Base-by-base conservation (phyloP, 495 filamentous ascomycete species). In the Cudoniella acicularis region DNA sequence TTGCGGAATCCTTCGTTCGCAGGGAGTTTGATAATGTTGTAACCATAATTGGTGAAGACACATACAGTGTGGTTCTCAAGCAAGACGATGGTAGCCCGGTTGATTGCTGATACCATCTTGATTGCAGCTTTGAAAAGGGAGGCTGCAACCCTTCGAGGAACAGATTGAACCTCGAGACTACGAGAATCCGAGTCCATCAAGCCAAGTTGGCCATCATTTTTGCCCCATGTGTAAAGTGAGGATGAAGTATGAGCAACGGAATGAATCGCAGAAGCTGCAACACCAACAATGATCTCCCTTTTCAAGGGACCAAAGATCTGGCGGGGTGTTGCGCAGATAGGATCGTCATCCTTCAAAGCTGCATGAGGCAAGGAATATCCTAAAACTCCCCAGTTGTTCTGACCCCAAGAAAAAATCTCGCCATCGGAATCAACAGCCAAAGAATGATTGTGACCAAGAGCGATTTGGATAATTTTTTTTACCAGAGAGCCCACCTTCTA, bases 161-260 rank as follows among this genome's bases (percentile, higher is more conserved):
- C 87, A 11, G 79, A 78, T 69, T 98, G 94, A 17, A 83, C 74
- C 57, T 92, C 89, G 16, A 96, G 83, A 0, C 92, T 96, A 18
- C 90, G 85, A 41, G 95, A 91, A 71, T 98, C 93, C 11, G 94
- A 92, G 68, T 96, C 95, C 67, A 97, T 88, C 45, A 98, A 76
- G 2, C 94, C 95, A 48, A 98, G 81, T 64, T 98, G 94, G 21
- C 94, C 94, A 62, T 95, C 84, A 63, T 98, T 98, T 71, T 94
- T 96, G 18, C 94, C 94, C 77, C 95, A 98, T 3, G 90, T 96
- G 68, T 88, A 98, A 3, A 98, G 75, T 21, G 91, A 90, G 1
- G 84, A 80, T 1, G 78, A 76, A 3, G 90, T 97, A 65, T 94
- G 88, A 2, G 90, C 91, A 9, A 94, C 92, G 0, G 91, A 96